Percentiles rank a stretch among this genome's conserved stretches.
These are phyloP conservation scores for Lentinula detonsa DNA, from an alignment of 768 basidiomycete species.

Conservation along the genomic window DNA sequence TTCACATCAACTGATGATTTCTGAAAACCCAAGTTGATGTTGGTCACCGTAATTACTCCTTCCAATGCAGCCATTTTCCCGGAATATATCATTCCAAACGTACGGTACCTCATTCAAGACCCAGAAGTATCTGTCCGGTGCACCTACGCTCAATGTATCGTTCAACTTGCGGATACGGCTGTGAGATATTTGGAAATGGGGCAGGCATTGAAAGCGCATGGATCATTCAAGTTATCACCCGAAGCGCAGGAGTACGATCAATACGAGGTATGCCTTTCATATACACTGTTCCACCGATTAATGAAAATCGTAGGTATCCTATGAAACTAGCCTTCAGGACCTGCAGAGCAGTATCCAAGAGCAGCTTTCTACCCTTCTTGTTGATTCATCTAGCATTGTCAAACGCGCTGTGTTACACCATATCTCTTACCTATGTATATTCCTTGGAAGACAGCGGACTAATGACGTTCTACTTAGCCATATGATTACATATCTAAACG, in stretches of 20 bases:
- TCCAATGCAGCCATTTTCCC: constrained; percentile 84
- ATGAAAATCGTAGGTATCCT: constrained; percentile 63
- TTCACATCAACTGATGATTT: neutral
- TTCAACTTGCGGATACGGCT: constrained; percentile 80
- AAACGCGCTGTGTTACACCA: constrained; percentile 87
- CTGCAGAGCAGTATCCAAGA: constrained; percentile 83
- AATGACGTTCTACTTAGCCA: constrained; percentile 92
- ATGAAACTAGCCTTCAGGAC: constrained; percentile 83
- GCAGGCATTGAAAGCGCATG: constrained; percentile 83
- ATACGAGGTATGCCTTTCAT: constrained; percentile 53
- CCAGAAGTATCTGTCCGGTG: constrained; percentile 76
- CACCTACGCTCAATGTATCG: constrained; percentile 81
- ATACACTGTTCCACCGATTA: neutral
- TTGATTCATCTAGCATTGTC: constrained; percentile 85
- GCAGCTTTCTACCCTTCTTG: constrained; percentile 77
- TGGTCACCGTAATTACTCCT: constrained; percentile 80
- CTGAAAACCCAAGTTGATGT: constrained; percentile 23
- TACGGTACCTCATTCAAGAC: constrained; percentile 77
- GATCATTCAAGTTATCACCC: constrained; percentile 56
- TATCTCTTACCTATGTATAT: constrained; percentile 86
- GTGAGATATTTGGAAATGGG: constrained; percentile 90
- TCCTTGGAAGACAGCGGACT: constrained; percentile 87
- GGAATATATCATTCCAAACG: constrained; percentile 92
- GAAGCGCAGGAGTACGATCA: constrained; percentile 73
- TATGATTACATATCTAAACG: constrained; percentile 83